These are phyloP conservation scores for Trichophyton simii DNA, from an alignment of 2,329 filamentous ascomycete species.

Conservation along the genomic window DNA sequence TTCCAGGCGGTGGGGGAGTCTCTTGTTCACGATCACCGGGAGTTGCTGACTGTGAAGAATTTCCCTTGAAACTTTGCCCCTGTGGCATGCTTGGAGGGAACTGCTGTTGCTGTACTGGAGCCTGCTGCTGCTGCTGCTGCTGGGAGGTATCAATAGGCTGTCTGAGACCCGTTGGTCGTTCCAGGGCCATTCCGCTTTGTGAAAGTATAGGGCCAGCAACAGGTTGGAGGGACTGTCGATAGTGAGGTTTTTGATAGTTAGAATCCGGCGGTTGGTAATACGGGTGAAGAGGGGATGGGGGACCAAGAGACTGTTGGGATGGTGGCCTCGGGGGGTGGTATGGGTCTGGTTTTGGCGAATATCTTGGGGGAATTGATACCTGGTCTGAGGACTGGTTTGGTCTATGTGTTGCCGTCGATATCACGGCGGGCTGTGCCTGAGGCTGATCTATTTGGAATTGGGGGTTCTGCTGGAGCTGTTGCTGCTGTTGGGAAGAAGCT, in stretches of 20 bases:
- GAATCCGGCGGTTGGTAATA: slow-evolving; percentile 15
- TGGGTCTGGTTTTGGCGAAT: slow-evolving; percentile 15
- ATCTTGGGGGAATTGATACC: slow-evolving; percentile 10
- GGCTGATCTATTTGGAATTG: slow-evolving; percentile 16
- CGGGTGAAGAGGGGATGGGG: slow-evolving; percentile 22
- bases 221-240: slow-evolving; percentile 14
- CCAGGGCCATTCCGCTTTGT: slow-evolving; percentile 11
- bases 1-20: slow-evolving; percentile 29
- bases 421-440: slow-evolving; percentile 13
- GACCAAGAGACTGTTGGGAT: slow-evolving; percentile 26
- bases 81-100: slow-evolving; percentile 15
- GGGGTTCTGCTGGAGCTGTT: slow-evolving; percentile 6
- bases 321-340: slow-evolving; percentile 21
- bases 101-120: slow-evolving; percentile 6
- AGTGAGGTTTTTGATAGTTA: slow-evolving; percentile 14
- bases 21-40: slow-evolving; percentile 33
- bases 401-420: slow-evolving; percentile 4
- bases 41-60: slow-evolving; percentile 18
- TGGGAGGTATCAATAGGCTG: slow-evolving; percentile 8
- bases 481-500: slow-evolving; percentile 4
- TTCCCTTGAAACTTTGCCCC: slow-evolving; percentile 19
- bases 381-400: slow-evolving; percentile 15
- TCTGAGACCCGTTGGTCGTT: slow-evolving; percentile 13
- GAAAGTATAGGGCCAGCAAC: slow-evolving; percentile 5
- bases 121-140: slow-evolving; percentile 3